Evolutionary conservation across 108 stramenopile species (phyloP).

Genomic region (Discostella stelligeroides): DNA sequence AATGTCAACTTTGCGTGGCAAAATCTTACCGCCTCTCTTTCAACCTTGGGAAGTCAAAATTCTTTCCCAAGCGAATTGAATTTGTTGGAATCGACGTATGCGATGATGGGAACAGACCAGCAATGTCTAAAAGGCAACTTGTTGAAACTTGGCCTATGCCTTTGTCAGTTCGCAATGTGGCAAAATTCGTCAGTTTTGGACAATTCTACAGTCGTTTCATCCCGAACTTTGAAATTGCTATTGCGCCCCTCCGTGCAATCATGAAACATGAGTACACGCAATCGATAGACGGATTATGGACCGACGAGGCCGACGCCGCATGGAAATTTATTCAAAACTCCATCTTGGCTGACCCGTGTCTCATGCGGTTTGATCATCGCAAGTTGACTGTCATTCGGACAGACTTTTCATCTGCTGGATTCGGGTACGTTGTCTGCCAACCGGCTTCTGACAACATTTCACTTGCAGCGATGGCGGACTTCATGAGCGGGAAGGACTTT

Average conservation of each 20-base stretch:
- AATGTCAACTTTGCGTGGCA: neutral
- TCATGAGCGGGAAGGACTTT: slow-evolving; percentile 19
- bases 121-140: neutral
- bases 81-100: slow-evolving; percentile 1
- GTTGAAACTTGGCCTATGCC: neutral
- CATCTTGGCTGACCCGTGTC: slow-evolving; percentile 14
- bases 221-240: too few species aligned
- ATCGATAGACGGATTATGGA: neutral
- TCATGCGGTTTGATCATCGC: too few species aligned
- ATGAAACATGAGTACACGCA: neutral
- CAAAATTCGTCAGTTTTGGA: neutral
- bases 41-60: neutral
- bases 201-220: neutral
- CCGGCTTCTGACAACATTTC: slow-evolving; percentile 2
- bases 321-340: neutral
- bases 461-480: neutral
- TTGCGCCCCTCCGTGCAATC: neutral
- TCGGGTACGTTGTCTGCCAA: neutral
- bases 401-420: neutral
- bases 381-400: too few species aligned
- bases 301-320: neutral
- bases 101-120: neutral
- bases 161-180: neutral
- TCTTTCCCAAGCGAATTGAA: neutral
- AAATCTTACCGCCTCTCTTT: neutral